phyloP scores from a whole-genome alignment of 2,329 filamentous ascomycete genomes.

The Trichoderma semiorbis region DNA sequence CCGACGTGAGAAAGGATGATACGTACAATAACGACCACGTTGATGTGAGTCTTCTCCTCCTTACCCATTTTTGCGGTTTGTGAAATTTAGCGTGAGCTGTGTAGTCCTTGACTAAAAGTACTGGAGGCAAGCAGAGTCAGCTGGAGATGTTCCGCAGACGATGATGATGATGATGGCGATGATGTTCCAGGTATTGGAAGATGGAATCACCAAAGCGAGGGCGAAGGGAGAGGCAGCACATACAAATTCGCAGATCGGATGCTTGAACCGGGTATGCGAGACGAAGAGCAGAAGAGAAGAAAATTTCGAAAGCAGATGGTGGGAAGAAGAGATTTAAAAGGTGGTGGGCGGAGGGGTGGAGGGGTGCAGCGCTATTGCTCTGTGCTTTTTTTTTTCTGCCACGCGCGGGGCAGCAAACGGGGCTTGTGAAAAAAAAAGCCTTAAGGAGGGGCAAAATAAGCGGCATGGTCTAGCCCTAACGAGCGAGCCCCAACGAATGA shows the following conservation, averaged over 20 bases:
- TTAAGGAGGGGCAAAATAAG: slow-evolving; percentile 15
- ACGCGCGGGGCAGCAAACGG: slow-evolving; percentile 22
- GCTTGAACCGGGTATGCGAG: slow-evolving; percentile 45
- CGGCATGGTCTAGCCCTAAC: slow-evolving; percentile 34
- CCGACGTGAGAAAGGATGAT: neutral
- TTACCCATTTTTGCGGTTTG: slow-evolving; percentile 58
- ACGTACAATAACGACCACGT: slow-evolving; percentile 88
- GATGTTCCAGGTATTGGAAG: neutral
- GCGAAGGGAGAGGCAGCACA: slow-evolving; percentile 20
- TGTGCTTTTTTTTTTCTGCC: slow-evolving; percentile 9
- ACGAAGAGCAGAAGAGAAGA: slow-evolving; percentile 39
- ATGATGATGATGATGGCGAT: neutral
- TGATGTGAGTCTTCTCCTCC: slow-evolving; percentile 93
- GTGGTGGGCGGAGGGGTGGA: slow-evolving; percentile 24
- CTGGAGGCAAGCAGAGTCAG: slow-evolving; percentile 19
- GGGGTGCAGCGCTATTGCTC: slow-evolving; percentile 27
- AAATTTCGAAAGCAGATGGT: slow-evolving; percentile 35
- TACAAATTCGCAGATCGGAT: slow-evolving; percentile 43
- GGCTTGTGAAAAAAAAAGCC: neutral
- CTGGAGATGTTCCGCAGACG: neutral
- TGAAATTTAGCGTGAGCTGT: slow-evolving; percentile 8
- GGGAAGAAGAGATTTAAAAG: slow-evolving; percentile 41
- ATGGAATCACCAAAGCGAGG: neutral
- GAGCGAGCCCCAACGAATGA: slow-evolving; percentile 18
- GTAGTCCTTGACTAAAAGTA: slow-evolving; percentile 8